These are phyloP conservation scores for Lagenidium giganteum DNA, from an alignment of 352 stramenopile genomes.

Conservation along the genomic window DNA sequence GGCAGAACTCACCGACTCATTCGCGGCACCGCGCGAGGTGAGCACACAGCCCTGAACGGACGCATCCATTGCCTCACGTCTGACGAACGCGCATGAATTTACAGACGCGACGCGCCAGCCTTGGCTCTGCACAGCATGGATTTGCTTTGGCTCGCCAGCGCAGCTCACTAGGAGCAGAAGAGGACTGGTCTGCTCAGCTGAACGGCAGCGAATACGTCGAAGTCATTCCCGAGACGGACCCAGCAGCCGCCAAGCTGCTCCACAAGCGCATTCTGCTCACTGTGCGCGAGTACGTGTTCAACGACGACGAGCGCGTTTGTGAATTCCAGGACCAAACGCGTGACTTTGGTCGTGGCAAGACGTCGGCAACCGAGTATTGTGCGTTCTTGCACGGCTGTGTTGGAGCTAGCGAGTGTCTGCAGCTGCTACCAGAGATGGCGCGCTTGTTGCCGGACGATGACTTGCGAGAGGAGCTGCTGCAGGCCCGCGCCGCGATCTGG, in stretches of 20 bases:
- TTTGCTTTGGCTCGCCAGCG: no score
- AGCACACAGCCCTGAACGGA: not conserved
- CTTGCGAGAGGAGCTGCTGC: constrained; percentile 57
- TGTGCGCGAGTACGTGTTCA: constrained; percentile 48
- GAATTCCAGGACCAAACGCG: constrained; percentile 79
- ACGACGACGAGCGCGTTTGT: constrained; percentile 68
- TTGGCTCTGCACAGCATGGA: no score
- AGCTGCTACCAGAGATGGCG: constrained; percentile 73
- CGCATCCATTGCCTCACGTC: no score
- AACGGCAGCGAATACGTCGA: constrained; percentile 52
- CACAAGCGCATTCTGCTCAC: constrained; percentile 70
- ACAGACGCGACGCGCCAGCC: no score
- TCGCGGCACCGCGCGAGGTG: not conserved
- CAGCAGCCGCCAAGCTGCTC: constrained; percentile 56
- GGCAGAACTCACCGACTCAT: not conserved
- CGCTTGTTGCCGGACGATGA: constrained; percentile 56
- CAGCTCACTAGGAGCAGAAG: no score
- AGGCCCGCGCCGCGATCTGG: constrained; percentile 57
- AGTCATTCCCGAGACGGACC: constrained; percentile 44
- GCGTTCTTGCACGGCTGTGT: constrained; percentile 68
- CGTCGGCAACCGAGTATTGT: constrained; percentile 67
- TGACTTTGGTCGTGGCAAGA: constrained; percentile 69
- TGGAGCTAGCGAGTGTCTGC: constrained; percentile 58
- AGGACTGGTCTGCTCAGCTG: no score
- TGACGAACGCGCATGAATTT: no score